These are phyloP conservation scores for Lunularia cruciata DNA, from an alignment of 225 moss, liverwort and hornwort species.

Conservation along the genomic window DNA sequence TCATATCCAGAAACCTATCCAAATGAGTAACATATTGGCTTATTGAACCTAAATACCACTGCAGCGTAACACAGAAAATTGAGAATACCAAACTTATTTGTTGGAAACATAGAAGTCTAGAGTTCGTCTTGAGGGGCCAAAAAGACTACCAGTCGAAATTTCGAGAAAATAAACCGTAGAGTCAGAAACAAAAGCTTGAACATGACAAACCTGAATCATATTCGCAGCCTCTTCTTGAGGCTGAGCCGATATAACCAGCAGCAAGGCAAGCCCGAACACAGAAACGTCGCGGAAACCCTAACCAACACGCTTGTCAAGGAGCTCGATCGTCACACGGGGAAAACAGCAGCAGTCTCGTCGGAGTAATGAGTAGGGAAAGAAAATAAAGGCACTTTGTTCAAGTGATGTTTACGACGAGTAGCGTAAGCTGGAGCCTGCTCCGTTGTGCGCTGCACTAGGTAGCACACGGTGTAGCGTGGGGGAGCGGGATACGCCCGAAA, in stretches of 20 bases:
- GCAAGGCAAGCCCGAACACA: background rate
- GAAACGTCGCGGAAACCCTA: conserved; percentile 3
- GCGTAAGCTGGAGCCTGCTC: too few species aligned
- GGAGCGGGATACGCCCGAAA: too few species aligned
- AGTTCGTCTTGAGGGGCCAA: background rate
- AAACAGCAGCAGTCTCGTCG: background rate
- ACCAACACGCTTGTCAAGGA: background rate
- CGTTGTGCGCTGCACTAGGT: too few species aligned
- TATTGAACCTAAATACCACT: too few species aligned
- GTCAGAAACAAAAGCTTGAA: background rate
- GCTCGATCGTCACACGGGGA: background rate
- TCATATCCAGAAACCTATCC: too few species aligned
- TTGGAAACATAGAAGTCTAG: background rate
- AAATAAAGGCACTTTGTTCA: too few species aligned
- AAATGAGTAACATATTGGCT: too few species aligned
- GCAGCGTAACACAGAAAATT: too few species aligned
- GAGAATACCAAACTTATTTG: background rate
- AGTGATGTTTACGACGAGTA: too few species aligned
- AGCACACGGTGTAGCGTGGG: too few species aligned
- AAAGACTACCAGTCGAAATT: background rate
- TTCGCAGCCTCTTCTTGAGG: conserved; percentile 25
- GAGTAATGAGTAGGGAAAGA: too few species aligned
- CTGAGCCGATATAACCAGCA: conserved; percentile 12
- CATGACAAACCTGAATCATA: conserved; percentile 23
- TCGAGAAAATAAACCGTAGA: background rate